A percentile compares a stretch with the other conserved stretches of the same genome.
Conservation (phyloP, 371 early-diverging fungal species). For the Actinomortierella wolfii region DNA sequence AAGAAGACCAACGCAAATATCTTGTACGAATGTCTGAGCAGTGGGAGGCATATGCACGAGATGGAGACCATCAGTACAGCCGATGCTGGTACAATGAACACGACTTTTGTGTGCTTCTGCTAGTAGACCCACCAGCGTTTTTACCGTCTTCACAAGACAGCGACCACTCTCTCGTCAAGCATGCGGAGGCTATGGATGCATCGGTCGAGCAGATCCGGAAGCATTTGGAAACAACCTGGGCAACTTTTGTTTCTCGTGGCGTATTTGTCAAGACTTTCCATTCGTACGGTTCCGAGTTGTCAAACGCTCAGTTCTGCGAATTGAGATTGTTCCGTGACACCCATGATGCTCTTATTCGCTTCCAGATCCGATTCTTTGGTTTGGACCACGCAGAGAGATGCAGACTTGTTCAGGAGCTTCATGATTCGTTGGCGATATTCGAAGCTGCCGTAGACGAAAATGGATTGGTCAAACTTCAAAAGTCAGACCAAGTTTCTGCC, state of each 20-base stretch:
- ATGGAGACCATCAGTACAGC: constrained; percentile 46
- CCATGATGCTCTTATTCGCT: constrained; percentile 25
- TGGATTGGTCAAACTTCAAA: constrained; percentile 15
- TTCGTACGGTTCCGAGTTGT: constrained; percentile 6
- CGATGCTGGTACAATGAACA: constrained; percentile 57
- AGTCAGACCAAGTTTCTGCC: constrained; percentile 16
- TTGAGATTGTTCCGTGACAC: constrained; percentile 37
- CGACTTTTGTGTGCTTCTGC: constrained; percentile 48
- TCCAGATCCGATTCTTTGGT: constrained; percentile 42
- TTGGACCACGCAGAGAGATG: constrained; percentile 14
- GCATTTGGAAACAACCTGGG: constrained; percentile 40
- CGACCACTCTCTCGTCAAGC: constrained; percentile 40
- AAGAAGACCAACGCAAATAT: constrained; percentile 21
- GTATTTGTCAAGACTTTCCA: constrained; percentile 43
- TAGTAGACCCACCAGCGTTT: constrained; percentile 35
- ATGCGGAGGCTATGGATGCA: constrained; percentile 25
- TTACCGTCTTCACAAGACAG: constrained; percentile 37
- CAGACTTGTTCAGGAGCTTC: constrained; percentile 9
- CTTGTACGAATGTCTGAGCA: constrained; percentile 37
- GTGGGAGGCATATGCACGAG: constrained; percentile 42
- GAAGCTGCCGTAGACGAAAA: constrained; percentile 11
- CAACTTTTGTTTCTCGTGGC: constrained; percentile 40
- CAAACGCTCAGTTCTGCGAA: constrained; percentile 46
- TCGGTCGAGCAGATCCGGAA: constrained; percentile 24
- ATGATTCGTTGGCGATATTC: constrained; percentile 12